Evolutionary conservation across 2,329 filamentous ascomycete species (phyloP).

Genomic region (Fusarium concolor): DNA sequence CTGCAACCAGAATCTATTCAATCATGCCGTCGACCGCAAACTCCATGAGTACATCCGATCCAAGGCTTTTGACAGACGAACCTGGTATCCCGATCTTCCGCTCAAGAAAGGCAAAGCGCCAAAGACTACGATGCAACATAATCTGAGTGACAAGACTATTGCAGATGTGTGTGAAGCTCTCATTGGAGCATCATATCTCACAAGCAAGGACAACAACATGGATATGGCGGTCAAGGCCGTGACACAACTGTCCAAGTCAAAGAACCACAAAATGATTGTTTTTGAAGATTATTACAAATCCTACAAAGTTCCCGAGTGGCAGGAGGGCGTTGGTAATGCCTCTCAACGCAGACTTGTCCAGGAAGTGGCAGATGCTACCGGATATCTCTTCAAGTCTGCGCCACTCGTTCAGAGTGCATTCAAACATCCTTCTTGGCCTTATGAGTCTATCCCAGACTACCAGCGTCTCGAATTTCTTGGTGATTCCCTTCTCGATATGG

Average conservation of each 20-base stretch:
- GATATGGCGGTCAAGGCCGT: slow-evolving; percentile 73
- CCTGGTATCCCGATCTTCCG: slow-evolving; percentile 88
- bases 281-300: slow-evolving; percentile 80
- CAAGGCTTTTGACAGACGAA: slow-evolving; percentile 81
- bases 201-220: slow-evolving; percentile 57
- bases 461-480: slow-evolving; percentile 93
- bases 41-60: slow-evolving; percentile 83
- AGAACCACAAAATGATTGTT: slow-evolving; percentile 74
- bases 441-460: slow-evolving; percentile 83
- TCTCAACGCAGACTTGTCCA: slow-evolving; percentile 75
- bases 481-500: slow-evolving; percentile 89
- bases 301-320: slow-evolving; percentile 79
- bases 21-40: slow-evolving; percentile 75
- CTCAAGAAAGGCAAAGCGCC: slow-evolving; percentile 78
- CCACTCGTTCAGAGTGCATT: slow-evolving; percentile 86
- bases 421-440: slow-evolving; percentile 86
- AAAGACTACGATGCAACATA: slow-evolving; percentile 64
- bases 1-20: slow-evolving; percentile 90
- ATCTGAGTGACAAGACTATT: slow-evolving; percentile 86
- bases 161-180: slow-evolving; percentile 95
- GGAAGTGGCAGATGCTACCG: slow-evolving; percentile 68
- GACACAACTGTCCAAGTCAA: slow-evolving; percentile 74
- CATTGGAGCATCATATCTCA: slow-evolving; percentile 84
- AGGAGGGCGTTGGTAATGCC: slow-evolving; percentile 70
- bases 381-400: slow-evolving; percentile 77